phyloP scores from a whole-genome alignment of 768 basidiomycete genomes.

The Lentinula guzmanii region DNA sequence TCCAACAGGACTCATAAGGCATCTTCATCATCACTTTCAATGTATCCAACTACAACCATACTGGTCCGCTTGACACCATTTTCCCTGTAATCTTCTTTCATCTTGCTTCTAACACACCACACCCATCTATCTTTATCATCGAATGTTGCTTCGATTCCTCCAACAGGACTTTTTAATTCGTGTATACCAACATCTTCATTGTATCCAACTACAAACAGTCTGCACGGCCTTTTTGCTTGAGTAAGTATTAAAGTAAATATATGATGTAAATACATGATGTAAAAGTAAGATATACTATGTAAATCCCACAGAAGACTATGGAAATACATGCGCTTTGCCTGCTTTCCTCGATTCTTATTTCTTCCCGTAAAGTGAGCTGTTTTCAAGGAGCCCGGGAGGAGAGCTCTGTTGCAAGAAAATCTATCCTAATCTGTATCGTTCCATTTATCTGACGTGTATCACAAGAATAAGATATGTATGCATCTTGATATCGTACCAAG shows the following conservation, averaged over 20 bases:
- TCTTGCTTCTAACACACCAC: conserved; percentile 37
- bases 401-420: background rate
- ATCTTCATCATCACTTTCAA: conserved; percentile 1
- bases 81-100: conserved; percentile 14
- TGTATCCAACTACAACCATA: conserved; percentile 12
- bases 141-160: conserved; percentile 6
- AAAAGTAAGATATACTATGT: no score
- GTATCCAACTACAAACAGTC: conserved; percentile 11
- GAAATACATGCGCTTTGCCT: no score
- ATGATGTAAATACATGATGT: no score
- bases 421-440: background rate
- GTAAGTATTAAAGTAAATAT: no score
- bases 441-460: background rate
- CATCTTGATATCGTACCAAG: background rate
- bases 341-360: no score
- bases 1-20: conserved; percentile 11
- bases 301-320: no score
- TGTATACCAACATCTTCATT: conserved; percentile 2
- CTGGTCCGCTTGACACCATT: conserved; percentile 8
- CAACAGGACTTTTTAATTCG: conserved; percentile 10
- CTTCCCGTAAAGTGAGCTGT: no score
- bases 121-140: background rate
- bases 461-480: background rate
- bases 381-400: no score
- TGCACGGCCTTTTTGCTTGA: no score